A percentile compares a stretch with the other conserved stretches of the same genome.
Conservation (phyloP, 768 basidiomycete species). For the Stropharia rugosoannulata region DNA sequence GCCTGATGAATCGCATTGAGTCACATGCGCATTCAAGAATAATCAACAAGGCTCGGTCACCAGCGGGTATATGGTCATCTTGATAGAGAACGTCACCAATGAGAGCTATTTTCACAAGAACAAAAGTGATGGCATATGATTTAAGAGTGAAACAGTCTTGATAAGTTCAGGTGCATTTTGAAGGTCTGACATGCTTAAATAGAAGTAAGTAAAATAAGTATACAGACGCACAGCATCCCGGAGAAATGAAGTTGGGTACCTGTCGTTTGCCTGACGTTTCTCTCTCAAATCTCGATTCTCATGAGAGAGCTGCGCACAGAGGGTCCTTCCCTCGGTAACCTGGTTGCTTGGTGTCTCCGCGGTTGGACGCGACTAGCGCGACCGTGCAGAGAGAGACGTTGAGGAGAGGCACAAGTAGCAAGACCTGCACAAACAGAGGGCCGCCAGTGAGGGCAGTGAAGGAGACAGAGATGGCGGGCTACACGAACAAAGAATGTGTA, state of each 20-base stretch:
- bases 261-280: neutral
- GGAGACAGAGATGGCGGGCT: too few relatives aligned
- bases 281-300: neutral
- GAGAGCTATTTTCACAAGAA: neutral
- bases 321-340: neutral
- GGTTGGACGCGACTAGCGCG: too few relatives aligned
- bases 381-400: too few relatives aligned
- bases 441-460: too few relatives aligned
- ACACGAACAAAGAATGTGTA: too few relatives aligned
- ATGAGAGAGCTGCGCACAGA: neutral
- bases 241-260: neutral
- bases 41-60: slow-evolving; percentile 9
- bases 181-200: too few relatives aligned
- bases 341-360: too few relatives aligned
- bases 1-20: slow-evolving; percentile 6
- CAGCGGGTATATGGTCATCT: neutral
- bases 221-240: neutral
- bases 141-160: slow-evolving; percentile 11
- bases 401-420: too few relatives aligned
- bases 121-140: slow-evolving; percentile 11
- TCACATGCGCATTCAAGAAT: neutral
- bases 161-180: neutral
- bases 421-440: too few relatives aligned
- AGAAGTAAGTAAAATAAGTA: neutral
- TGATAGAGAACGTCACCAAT: slow-evolving; percentile 6